Conservation (phyloP, 2,329 filamentous ascomycete species). For the Epichloe gansuensis region DNA sequence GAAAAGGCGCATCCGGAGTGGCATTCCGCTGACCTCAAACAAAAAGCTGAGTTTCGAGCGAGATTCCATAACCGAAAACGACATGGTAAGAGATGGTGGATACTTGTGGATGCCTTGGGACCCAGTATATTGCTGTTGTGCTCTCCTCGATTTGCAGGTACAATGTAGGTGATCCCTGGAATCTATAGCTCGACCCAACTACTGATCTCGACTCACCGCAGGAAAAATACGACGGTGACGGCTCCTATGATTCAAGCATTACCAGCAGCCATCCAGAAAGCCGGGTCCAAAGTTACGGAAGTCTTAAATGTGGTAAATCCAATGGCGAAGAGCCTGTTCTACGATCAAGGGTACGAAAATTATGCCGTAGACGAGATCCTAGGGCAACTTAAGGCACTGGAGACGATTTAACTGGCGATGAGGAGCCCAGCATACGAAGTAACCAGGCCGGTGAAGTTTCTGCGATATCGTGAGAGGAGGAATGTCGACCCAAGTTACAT, state of each 20-base stretch:
- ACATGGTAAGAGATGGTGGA: slow-evolving; percentile 1
- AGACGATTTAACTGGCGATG: neutral
- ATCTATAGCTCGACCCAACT: neutral
- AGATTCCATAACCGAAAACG: neutral
- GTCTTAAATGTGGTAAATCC: neutral
- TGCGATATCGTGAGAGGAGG: too few species aligned
- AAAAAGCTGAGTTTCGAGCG: neutral
- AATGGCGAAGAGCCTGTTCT: neutral
- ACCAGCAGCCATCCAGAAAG: neutral
- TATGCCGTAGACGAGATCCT: neutral
- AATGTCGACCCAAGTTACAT: too few species aligned
- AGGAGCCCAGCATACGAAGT: too few species aligned
- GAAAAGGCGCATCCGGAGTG: neutral
- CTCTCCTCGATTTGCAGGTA: neutral
- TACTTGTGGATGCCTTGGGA: neutral
- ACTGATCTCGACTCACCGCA: too few species aligned
- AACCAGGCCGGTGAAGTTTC: too few species aligned
- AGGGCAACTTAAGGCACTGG: neutral
- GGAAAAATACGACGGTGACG: neutral
- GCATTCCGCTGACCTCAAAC: neutral
- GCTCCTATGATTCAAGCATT: neutral
- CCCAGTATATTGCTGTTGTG: neutral
- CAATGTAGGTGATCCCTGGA: neutral
- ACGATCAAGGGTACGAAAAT: neutral
- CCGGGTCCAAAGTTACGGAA: neutral